Base-by-base conservation (phyloP, 2,329 filamentous ascomycete species). In the Rutstroemia sp. region DNA sequence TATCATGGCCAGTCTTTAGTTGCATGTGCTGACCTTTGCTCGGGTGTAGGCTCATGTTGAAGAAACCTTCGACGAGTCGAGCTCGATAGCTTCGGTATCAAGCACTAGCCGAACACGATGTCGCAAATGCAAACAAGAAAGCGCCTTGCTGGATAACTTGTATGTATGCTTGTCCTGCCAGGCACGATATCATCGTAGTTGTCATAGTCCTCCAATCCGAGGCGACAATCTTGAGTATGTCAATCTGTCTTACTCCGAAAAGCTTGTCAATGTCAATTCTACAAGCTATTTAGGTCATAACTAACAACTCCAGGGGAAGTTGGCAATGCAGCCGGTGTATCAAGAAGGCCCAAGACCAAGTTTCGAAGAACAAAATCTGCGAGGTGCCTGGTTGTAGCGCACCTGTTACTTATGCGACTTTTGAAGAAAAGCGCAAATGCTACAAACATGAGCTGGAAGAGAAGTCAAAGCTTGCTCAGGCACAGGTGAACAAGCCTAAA, bases 111-210 rank as follows among this genome's bases (percentile, higher is more conserved):
- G 16, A n/a, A 56, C 21, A 52, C 52, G n/a, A 30, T 68, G 66
- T 52, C 45, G 57, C 23, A 54, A 50, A 12, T 68, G 66, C 51
- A 58, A 60, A 21, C 44, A 56, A 5, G 46, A 49, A 5, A 62
- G 60, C 38, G 46, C 18, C 18, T 46, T 42, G 27, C 49, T 52
- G 6, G 62, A 59, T 12, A 58, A 58, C 9, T 45, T 67, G 18
- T 44, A 62, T 14, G 34, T 25, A 27, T 67, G 66, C 54, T 38
- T 42, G 4, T 53, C 48, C 41, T 68, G 66, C 19, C 59, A 49
- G 27, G 54, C 49, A 8, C 34, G 49, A 34, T 66, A 54, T 51
- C 65, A 67, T 48, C 45, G 49, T 14, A 54, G 37, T 23, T 66
- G 64, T 51, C 60, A 61, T 41, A 55, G 55, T 16, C 46, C 52